phyloP scores from a whole-genome alignment of 192 early-diverging fungal genomes.

The Rhizophagus sp. region DNA sequence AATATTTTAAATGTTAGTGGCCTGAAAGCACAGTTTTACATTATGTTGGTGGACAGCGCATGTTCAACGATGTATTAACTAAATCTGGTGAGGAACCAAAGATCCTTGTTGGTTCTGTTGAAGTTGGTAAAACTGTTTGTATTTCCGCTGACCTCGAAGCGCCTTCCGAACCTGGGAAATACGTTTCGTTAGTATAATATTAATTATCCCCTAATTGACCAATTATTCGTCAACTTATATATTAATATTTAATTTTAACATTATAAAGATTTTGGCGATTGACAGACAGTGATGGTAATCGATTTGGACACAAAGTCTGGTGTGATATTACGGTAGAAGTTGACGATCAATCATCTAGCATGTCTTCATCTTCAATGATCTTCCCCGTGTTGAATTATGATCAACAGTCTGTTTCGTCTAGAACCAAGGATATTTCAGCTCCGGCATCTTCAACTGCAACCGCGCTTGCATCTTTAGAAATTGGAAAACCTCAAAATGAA shows the following conservation, averaged over 20 bases:
- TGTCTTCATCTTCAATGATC: slow-evolving; percentile 45
- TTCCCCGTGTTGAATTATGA: slow-evolving; percentile 43
- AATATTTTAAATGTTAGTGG: slow-evolving; percentile 47
- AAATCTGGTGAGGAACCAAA: slow-evolving; percentile 18
- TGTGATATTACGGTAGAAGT: slow-evolving; percentile 62
- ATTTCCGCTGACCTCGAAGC: slow-evolving; percentile 67
- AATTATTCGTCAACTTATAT: neutral
- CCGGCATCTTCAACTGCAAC: slow-evolving; percentile 10
- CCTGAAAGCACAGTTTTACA: slow-evolving; percentile 57
- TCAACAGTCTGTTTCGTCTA: slow-evolving; percentile 29
- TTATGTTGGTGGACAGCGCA: slow-evolving; percentile 55
- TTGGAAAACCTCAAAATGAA: slow-evolving; percentile 10
- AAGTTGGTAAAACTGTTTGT: slow-evolving; percentile 53
- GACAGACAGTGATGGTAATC: slow-evolving; percentile 54
- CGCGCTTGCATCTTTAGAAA: slow-evolving; percentile 9
- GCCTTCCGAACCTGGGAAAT: slow-evolving; percentile 55
- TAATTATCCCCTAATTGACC: neutral
- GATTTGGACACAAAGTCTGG: slow-evolving; percentile 70
- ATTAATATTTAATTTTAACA: neutral
- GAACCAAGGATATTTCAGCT: slow-evolving; percentile 25
- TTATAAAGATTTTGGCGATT: slow-evolving; percentile 55
- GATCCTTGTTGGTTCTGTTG: slow-evolving; percentile 48
- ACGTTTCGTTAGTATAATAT: slow-evolving; percentile 44
- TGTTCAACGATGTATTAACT: slow-evolving; percentile 38
- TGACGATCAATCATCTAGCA: slow-evolving; percentile 41